Evolutionary conservation across 2,329 filamentous ascomycete species (phyloP), one percentile per base, ranked within the genome.

Genomic region (Pseudocercospora vitis): DNA sequence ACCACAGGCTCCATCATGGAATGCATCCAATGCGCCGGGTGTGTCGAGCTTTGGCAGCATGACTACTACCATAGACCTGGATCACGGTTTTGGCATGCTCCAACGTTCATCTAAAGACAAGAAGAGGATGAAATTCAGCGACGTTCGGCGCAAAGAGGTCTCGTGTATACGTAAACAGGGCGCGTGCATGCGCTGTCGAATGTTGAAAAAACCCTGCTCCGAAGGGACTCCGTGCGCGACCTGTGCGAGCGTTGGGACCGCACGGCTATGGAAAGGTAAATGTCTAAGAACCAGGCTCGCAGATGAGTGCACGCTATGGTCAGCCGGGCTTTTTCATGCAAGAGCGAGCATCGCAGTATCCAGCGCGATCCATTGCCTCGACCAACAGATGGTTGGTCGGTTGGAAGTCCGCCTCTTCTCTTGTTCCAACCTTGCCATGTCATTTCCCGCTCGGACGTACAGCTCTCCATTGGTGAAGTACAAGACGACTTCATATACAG

Each of bases 201-300:
- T 85, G 81, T 70, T 85, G 19, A 85, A 84, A 70, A 85, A 85
- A 62, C 79, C 81, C 40, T 85, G 82, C 61, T 84, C 81, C 7
- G 79, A 79, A 28, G 81, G 80, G 16, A 82, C 75, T 32, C 82
- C 82, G 12, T 85, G 82, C 65, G 78, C 72, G 21, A 82, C 80
- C 7, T 85, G 82, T 58, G 74, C 74, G 47, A 78, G 77, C 55
- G 78, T 85, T n/a, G 80, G 83, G 62, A 81, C 77, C 54, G 81
- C 82, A 29, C 75, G 82, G 33, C 61, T 84, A 16, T 85, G 82
- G 82, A 84, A 83, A 62, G 75, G 79, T 54, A 78, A 76, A 6
- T 85, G 82, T 59, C 76, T 84, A 39, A 75, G 82, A 11, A 81
- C 79, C 14, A 78, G 79, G 18, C 76, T 85, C 46, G 76, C 77